phyloP scores from a whole-genome alignment of 2,329 filamentous ascomycete species.

The Periconia digitata region DNA sequence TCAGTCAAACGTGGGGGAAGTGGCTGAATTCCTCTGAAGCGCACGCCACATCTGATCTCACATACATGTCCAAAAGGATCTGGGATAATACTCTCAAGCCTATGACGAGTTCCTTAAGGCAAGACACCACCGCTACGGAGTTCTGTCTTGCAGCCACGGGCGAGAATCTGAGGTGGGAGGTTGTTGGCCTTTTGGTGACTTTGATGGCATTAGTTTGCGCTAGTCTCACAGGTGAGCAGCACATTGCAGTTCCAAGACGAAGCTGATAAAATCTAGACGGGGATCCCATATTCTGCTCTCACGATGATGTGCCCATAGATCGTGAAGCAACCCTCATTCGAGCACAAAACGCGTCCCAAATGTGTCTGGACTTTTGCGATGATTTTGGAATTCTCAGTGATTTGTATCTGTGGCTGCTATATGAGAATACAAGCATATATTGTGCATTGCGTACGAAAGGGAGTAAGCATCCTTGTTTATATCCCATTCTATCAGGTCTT shows the following conservation, averaged over 20 bases:
- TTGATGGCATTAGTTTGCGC: conserved; percentile 41
- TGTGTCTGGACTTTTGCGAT: conserved; percentile 37
- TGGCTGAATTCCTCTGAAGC: too few species aligned
- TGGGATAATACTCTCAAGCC: conserved; percentile 47
- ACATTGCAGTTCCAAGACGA: neutral
- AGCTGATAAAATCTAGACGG: conserved; percentile 20
- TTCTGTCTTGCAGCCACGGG: conserved; percentile 45
- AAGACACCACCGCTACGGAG: conserved; percentile 41
- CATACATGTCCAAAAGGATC: conserved; percentile 43
- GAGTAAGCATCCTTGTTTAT: conserved; percentile 18
- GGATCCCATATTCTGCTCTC: conserved; percentile 34
- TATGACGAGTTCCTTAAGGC: conserved; percentile 32
- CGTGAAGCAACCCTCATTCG: conserved; percentile 22
- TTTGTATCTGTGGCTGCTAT: conserved; percentile 37
- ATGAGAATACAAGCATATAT: conserved; percentile 30
- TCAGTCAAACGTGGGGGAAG: conserved; percentile 32
- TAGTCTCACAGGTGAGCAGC: conserved; percentile 25
- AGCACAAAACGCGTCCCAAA: conserved; percentile 30
- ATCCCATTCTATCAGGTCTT: neutral
- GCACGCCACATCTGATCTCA: conserved; percentile 30
- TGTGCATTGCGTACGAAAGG: conserved; percentile 31
- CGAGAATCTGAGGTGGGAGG: conserved; percentile 47
- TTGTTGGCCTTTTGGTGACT: conserved; percentile 44
- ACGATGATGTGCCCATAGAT: conserved; percentile 29
- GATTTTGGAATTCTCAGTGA: conserved; percentile 37